phyloP scores from a whole-genome alignment of 345 rosid genomes.

The Camelina hispida region DNA sequence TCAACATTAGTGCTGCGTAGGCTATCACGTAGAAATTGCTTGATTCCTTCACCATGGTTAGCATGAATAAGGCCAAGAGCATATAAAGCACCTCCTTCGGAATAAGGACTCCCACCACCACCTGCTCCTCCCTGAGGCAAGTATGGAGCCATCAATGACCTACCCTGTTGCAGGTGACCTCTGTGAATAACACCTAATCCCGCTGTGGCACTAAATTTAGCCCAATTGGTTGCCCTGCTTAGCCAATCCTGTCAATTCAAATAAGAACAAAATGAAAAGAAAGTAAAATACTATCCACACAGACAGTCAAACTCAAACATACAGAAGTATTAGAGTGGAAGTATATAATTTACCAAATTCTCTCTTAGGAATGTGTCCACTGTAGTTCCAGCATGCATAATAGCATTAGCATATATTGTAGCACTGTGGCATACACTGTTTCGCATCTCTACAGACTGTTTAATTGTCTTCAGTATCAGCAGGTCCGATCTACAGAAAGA shows the following conservation, averaged over 20 bases:
- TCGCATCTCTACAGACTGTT: constrained; percentile 98
- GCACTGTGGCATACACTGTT: constrained; percentile 99
- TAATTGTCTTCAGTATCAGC: constrained; percentile 89
- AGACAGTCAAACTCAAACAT: constrained; percentile 14
- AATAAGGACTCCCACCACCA: constrained; percentile 97
- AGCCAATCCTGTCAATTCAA: constrained; percentile 83
- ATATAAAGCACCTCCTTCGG: constrained; percentile 99
- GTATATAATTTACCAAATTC: constrained; percentile 65
- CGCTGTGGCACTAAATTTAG: constrained; percentile 98
- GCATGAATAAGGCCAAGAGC: constrained; percentile 99
- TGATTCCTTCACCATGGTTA: constrained; percentile 99
- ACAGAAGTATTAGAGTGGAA: constrained; percentile 1
- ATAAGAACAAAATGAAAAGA: not conserved
- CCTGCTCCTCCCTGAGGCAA: constrained; percentile 97
- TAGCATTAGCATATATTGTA: constrained; percentile 95
- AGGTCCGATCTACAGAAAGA: constrained; percentile 81
- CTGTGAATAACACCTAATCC: constrained; percentile 99
- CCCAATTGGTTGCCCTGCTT: constrained; percentile 99
- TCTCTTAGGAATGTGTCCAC: constrained; percentile 99
- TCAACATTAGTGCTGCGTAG: constrained; percentile 86
- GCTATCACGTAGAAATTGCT: constrained; percentile 94
- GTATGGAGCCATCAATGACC: constrained; percentile 98
- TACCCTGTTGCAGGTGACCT: constrained; percentile 96
- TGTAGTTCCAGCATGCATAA: constrained; percentile 99
- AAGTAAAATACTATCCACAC: constrained; percentile 30